Evolutionary conservation across 2,329 filamentous ascomycete genomes (phyloP), one percentile per base, ranked within the genome.

Genomic region (Trichoderma polysporum): DNA sequence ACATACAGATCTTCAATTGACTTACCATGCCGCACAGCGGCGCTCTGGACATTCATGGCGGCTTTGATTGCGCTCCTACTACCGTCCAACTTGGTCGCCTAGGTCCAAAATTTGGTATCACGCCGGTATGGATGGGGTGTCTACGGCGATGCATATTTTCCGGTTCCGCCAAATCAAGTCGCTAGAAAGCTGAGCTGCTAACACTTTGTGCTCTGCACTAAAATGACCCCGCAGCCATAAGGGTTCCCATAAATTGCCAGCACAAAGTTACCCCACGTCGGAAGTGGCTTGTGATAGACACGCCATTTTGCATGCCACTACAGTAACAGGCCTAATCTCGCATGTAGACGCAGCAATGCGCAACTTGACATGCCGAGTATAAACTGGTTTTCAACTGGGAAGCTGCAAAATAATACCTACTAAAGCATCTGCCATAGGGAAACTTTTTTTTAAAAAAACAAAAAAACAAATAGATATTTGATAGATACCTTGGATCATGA

Each of bases 21-120:
- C 81, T 73, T 78, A 87, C 86, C 82, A 76, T 86, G 80, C 83
- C 85, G 85, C 76, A 82, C 77, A 62, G 80, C 80, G 70, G 81
- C 77, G 74, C 82, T 86, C 80, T 85, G 83, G 71, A 86, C 73
- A 73, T 87, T 86, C 86, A 88, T 88, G 71, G 74, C 77, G 77
- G 74, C 66, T 58, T 57, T 39, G 47, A 53, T 66, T 47, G 29
- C 53, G 59, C 47, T 65, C 53, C 41, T 31, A 41, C 50, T 53
- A 39, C 66, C 61, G 66, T 69, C 52, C 61, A 27, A 54, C 49
- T 45, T 54, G 49, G 19, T 64, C 50, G 41, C 29, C 25, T 5
- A 17, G 10, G 25, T 56, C 73, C 72, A 76, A 76, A 75, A 70
- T 76, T 76, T 76, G 70, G 74, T n/a, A 67, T 64, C 68, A 49